Percentiles rank a stretch among this genome's conserved stretches.
phyloP scores from a whole-genome alignment of 2,329 filamentous ascomycete species.

The Magnaporthiopsis poae region DNA sequence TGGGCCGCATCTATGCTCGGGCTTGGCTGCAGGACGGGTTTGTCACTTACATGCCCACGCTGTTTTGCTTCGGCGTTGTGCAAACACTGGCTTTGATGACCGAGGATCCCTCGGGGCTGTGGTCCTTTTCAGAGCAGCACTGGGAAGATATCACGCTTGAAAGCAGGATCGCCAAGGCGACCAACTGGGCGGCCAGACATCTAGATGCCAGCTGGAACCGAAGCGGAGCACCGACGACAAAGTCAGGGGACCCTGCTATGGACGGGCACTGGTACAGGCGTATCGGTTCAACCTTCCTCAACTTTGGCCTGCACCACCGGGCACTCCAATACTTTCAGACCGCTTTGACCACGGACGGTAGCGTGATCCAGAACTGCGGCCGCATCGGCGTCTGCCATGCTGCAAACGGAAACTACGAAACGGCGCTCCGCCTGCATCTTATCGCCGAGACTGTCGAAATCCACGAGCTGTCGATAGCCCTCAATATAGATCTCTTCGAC shows the following conservation, averaged over 20 bases:
- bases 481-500: conserved; percentile 3
- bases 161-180: not conserved
- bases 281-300: conserved; percentile 6
- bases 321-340: conserved; percentile 5
- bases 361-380: conserved; percentile 51
- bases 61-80: conserved; percentile 9
- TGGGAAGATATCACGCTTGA: not conserved
- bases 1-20: conserved; percentile 3
- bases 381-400: conserved; percentile 31
- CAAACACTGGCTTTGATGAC: conserved; percentile 5
- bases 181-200: not conserved
- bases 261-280: conserved; percentile 7
- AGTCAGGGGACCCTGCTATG: not conserved
- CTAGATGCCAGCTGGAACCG: not conserved
- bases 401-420: conserved; percentile 1
- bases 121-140: conserved; percentile 5
- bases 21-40: conserved; percentile 7
- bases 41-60: conserved; percentile 7
- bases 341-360: conserved; percentile 33
- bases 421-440: conserved; percentile 2
- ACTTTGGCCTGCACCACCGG: conserved; percentile 6
- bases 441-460: conserved; percentile 5
- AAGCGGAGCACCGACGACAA: not conserved
- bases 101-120: not conserved
- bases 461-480: conserved; percentile 1